Conservation (phyloP, 2,329 filamentous ascomycete genomes). For the Hypoxylon sp. region DNA sequence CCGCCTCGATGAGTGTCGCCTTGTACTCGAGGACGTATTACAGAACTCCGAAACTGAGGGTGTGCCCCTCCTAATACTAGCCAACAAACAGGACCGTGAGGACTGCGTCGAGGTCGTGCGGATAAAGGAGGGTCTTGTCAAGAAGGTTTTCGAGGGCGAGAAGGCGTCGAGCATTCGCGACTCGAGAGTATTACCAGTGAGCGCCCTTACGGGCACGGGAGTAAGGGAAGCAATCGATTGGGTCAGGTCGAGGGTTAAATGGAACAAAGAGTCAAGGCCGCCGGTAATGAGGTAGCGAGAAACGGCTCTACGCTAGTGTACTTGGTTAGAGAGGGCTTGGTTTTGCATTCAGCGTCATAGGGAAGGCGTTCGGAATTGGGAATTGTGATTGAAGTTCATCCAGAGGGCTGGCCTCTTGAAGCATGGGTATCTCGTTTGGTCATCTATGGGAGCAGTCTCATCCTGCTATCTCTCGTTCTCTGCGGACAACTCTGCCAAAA, state of each 20-base stretch:
- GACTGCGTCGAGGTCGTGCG: conserved; percentile 97
- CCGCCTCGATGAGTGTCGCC: conserved; percentile 87
- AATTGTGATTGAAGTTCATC: conserved; percentile 41
- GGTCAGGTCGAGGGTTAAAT: conserved; percentile 91
- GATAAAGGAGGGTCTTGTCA: conserved; percentile 96
- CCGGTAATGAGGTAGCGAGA: conserved; percentile 84
- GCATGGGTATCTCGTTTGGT: conserved; percentile 57
- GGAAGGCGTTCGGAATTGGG: conserved; percentile 47
- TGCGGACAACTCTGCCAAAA: conserved; percentile 82
- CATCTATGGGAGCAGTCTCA: conserved; percentile 43
- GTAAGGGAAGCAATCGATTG: conserved; percentile 98
- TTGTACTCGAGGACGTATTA: conserved; percentile 91
- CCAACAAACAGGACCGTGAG: conserved; percentile 98
- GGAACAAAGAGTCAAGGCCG: conserved; percentile 94
- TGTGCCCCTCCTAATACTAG: conserved; percentile 90
- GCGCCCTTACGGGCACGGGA: conserved; percentile 88
- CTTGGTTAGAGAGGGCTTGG: conserved; percentile 38
- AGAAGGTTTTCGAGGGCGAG: conserved; percentile 95
- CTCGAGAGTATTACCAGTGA: conserved; percentile 90
- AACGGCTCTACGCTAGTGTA: conserved; percentile 17
- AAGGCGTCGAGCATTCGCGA: conserved; percentile 89
- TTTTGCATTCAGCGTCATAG: conserved; percentile 51
- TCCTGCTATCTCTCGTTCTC: conserved; percentile 82
- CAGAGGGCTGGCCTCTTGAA: conserved; percentile 38
- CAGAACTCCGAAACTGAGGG: conserved; percentile 90